Conservation (phyloP, 1,284 basidiomycete species). For the Inonotus obliquus region DNA sequence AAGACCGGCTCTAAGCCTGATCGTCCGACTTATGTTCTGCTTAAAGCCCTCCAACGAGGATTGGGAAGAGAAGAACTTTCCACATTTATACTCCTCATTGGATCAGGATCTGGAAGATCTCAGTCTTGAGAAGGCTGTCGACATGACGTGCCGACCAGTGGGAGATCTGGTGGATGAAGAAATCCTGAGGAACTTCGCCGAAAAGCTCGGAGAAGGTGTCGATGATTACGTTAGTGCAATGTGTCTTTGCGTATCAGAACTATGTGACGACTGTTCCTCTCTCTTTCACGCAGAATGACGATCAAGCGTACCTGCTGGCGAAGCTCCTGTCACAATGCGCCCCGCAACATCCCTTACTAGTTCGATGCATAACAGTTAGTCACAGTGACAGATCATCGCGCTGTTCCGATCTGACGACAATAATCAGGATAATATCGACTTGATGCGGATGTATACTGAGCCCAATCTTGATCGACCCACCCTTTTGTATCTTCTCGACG, state of each 20-base stretch:
- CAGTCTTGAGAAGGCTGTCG: conserved; percentile 49
- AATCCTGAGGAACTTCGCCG: conserved; percentile 45
- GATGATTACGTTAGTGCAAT: conserved; percentile 40
- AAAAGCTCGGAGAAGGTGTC: conserved; percentile 43
- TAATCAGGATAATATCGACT: conserved; percentile 52
- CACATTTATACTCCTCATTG: conserved; percentile 57
- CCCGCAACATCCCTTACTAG: conserved; percentile 50
- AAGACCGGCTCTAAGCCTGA: conserved; percentile 54
- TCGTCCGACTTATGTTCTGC: conserved; percentile 68
- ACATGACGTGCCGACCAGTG: conserved; percentile 49
- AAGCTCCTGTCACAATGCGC: conserved; percentile 56
- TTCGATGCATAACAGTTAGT: conserved; percentile 41
- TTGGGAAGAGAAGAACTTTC: conserved; percentile 71
- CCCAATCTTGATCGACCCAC: conserved; percentile 50
- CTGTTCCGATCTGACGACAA: neutral
- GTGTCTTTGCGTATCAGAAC: neutral
- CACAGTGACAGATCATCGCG: conserved; percentile 31
- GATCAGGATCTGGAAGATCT: conserved; percentile 42
- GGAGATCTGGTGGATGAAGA: conserved; percentile 47
- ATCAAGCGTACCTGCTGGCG: conserved; percentile 54
- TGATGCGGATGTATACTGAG: conserved; percentile 48
- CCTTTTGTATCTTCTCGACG: conserved; percentile 51
- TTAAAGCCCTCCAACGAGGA: conserved; percentile 69
- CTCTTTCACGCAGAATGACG: conserved; percentile 37
- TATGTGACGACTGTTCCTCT: conserved; percentile 2